Percentiles rank a stretch among this genome's conserved stretches.
These are phyloP conservation scores for Pisolithus tinctorius DNA, from an alignment of 768 basidiomycete genomes.

Conservation along the genomic window DNA sequence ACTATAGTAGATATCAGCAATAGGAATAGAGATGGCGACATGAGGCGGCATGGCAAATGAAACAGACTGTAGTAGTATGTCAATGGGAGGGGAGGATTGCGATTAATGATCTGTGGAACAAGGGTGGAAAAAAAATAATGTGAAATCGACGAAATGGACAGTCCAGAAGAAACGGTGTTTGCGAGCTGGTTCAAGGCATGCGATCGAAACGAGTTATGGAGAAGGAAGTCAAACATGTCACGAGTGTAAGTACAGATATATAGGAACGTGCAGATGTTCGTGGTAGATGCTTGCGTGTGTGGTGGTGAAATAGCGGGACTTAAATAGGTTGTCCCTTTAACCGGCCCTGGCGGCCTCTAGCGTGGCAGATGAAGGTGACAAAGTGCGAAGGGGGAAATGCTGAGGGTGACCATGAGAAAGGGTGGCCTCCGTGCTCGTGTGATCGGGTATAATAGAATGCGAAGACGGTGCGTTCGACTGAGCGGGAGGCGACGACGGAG, in stretches of 20 bases:
- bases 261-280: conserved; percentile 35
- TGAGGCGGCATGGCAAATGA: conserved; percentile 11
- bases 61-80: conserved; percentile 12
- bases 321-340: conserved; percentile 32
- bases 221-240: conserved; percentile 27
- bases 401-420: conserved; percentile 29
- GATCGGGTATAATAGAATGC: conserved; percentile 32
- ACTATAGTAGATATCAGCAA: conserved; percentile 27
- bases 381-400: conserved; percentile 34
- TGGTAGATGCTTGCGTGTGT: conserved; percentile 34
- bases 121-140: conserved; percentile 18
- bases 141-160: conserved; percentile 15
- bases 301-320: conserved; percentile 30
- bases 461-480: conserved; percentile 21
- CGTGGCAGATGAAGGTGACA: conserved; percentile 33
- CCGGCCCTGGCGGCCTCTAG: conserved; percentile 34
- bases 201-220: conserved; percentile 16
- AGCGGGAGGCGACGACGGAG: conserved; percentile 25
- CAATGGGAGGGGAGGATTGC: conserved; percentile 16
- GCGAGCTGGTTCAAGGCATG: conserved; percentile 17
- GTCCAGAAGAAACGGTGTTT: conserved; percentile 6
- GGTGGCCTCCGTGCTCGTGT: conserved; percentile 24
- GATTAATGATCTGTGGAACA: conserved; percentile 24
- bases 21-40: conserved; percentile 21
- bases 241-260: conserved; percentile 35